Evolutionary conservation across 2,329 filamentous ascomycete species (phyloP), one percentile per base, ranked within the genome.

Genomic region (Penicillium sp.): DNA sequence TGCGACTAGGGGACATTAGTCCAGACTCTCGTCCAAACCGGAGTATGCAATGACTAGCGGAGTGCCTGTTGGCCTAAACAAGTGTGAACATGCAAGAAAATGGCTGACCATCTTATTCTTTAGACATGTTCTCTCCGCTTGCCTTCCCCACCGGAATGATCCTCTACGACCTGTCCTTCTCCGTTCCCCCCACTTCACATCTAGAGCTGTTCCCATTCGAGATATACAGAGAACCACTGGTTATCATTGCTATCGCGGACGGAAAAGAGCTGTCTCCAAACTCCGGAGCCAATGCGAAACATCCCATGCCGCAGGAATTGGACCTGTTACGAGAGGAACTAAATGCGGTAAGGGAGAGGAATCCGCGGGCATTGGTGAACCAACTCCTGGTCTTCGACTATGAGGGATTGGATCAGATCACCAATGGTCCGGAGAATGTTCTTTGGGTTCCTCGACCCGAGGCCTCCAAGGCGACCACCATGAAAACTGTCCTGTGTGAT

Each of bases 81-180:
- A 28, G 14, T 16, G 1, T 10, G 16, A 40, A 19, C 25, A 52
- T 14, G 7, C 6, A 7, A 28, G 7, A 25, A 2, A 33, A 52
- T 60, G 52, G 54, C 64, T 72, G 59, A 71, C 73, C 70, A 64
- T 65, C 55, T 28, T 52, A 53, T 49, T 65, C 57, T 62, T 56
- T 75, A 97, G 93, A 92, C 78, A 93, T 95, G 88, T 97, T 98
- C 79, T 96, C 92, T 60, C 94, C 94, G 43, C 81, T 95, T 71
- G 91, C 90, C 14, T 97, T 95, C 76, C 93, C 92, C 11, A 86
- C 88, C 68, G 94, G 94, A 62, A 88, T 89, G 71, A 89, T 98
- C 63, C 84, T 97, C 70, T 97, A 95, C 83, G 90, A 97, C 75
- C 85, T 97, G 64, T 88, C 90, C 60, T 92, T 91, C 62, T 89